Evolutionary conservation across 345 rosid genomes (phyloP), one percentile per base, ranked within the genome.

Genomic region (Ceriops decandra): DNA sequence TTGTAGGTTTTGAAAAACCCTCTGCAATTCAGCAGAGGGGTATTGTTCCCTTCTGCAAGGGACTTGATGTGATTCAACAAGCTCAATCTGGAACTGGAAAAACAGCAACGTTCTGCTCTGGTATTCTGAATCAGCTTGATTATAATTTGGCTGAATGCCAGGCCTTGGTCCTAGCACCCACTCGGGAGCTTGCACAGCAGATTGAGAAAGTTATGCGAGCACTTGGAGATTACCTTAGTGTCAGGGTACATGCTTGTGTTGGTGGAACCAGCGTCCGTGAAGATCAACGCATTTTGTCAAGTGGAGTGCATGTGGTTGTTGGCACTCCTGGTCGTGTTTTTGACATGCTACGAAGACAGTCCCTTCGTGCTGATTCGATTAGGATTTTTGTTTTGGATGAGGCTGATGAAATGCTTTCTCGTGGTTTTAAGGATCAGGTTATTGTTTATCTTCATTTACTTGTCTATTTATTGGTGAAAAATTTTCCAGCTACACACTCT

Each of bases 181-280:
- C 75, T 49, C 66, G 81, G 20, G 77, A 78, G 69, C 81, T 74
- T 16, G 82, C 73, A 0, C 78, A 79, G 47, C 79, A 74, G 67
- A 79, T 71, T 59, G 73, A 71, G 66, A 71, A 71, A 53, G 76
- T 74, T 27, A 79, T 70, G 79, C 63, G 64, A 4, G 72, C 72
- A 1, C 78, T 78, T 1, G 78, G 81, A 49, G 78, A 70, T 42
- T 78, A 69, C 30, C 49, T 74, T 60, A 68, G 70, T 5, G 75
- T 74, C 9, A 73, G 52, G 60, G 81, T 78, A 24, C 78, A 78
- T 70, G 81, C 78, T 30, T 78, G 81, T 62, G 81, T 70, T 63
- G 81, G 78, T 38, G 81, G 77, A 49, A 78, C 78, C 49, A 73
- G 72, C 52, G 75, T 78, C 6, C 69, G 67, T 9, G 72, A 73